These are phyloP conservation scores for Phytophthora kernoviae DNA, from an alignment of 352 stramenopile genomes.

Conservation along the genomic window DNA sequence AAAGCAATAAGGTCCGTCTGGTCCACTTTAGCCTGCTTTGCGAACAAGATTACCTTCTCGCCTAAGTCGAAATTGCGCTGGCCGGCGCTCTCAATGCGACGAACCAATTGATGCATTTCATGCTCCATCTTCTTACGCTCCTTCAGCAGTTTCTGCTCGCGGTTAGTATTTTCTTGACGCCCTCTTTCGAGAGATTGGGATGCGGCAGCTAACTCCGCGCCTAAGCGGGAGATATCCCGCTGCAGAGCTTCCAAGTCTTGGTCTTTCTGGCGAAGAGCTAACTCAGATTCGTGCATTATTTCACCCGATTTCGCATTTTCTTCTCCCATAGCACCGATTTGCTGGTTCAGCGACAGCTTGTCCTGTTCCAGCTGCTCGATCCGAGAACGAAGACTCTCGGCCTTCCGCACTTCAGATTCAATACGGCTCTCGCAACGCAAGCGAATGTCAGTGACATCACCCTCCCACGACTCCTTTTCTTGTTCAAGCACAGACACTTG, in stretches of 20 bases:
- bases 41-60: conserved; percentile 62
- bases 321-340: conserved; percentile 32
- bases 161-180: conserved; percentile 42
- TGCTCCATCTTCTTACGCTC: conserved; percentile 63
- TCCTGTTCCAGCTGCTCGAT: conserved; percentile 45
- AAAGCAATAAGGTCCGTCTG: conserved; percentile 64
- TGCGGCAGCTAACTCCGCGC: conserved; percentile 35
- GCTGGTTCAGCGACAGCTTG: conserved; percentile 30
- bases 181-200: conserved; percentile 29
- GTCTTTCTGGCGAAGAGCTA: conserved; percentile 34
- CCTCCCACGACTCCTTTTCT: conserved; percentile 47
- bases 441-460: conserved; percentile 43
- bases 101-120: conserved; percentile 54
- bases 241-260: conserved; percentile 25
- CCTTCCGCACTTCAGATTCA: conserved; percentile 47
- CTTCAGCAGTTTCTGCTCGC: conserved; percentile 60
- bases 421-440: conserved; percentile 41
- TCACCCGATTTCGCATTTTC: conserved; percentile 29
- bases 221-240: conserved; percentile 31
- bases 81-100: conserved; percentile 55
- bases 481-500: conserved; percentile 44
- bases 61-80: conserved; percentile 63
- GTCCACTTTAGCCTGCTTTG: conserved; percentile 63
- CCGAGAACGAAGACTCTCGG: conserved; percentile 37
- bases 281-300: conserved; percentile 26